Evolutionary conservation across 108 stramenopile species (phyloP), one percentile per base, ranked within the genome.

Genomic region (Cyclostephanos tholiformis): DNA sequence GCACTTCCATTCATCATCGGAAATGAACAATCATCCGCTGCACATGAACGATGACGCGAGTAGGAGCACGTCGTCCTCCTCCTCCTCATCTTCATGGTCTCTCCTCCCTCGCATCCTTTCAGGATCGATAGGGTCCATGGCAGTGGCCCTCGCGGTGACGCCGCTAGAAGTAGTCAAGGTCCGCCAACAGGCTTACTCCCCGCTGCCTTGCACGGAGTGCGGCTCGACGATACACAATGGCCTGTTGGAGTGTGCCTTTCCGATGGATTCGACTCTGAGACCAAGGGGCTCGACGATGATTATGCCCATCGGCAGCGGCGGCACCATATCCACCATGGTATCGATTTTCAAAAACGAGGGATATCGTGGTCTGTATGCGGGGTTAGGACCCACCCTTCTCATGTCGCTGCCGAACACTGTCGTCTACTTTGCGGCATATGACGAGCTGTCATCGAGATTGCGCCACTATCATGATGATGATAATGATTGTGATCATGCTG

Each of bases 381-480:
- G 96, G 1, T 74, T 97, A 6, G 69, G 79, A 17, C 89, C 94
- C 3, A 91, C 93, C 26, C 64, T 97, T 62, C 68, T 75, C 32
- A 94, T 95, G 87, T 85, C 85, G 29, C 81, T 95, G 2, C 94
- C 96, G 11, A 92, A 91, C 74, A 97, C 97, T 4, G 92, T 93
- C 14, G 60, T 98, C 16, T 97, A 98, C 69, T 97, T 96, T 71
- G 76, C 93, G 5, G 70, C 85, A 2, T 99, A 99, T 72, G 98
- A 98, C 51, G 88, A 90, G 60, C 71, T 93, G 20, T 62, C 82
- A 16, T 38, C 59, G 20, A 23, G 27, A 23, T 13, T 72, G 50
- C 59, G 63, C 9, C 23, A 26, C 26, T 22, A 44, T 46, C 63
- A n/a, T n/a, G n/a, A n/a, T n/a, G n/a, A n/a, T n/a, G n/a, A n/a